phyloP scores from a whole-genome alignment of 2,329 filamentous ascomycete genomes.

The Aspergillus proliferans region DNA sequence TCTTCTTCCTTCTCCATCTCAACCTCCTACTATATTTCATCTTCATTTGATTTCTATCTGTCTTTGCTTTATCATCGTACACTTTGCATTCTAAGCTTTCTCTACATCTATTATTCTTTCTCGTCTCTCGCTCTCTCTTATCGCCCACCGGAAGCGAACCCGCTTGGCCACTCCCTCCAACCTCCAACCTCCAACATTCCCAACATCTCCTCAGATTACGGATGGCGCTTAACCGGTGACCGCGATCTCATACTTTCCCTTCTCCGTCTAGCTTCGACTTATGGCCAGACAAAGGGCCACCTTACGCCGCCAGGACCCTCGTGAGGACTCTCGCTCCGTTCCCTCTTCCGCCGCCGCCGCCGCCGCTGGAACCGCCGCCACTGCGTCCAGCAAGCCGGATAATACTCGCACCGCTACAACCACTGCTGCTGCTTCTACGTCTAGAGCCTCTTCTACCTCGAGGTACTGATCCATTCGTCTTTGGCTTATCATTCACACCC shows the following conservation, averaged over 20 bases:
- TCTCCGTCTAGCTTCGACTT: conserved; percentile 29
- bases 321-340: conserved; percentile 31
- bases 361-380: conserved; percentile 22
- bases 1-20: not conserved
- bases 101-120: not conserved
- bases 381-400: conserved; percentile 9
- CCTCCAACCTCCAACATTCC: conserved; percentile 13
- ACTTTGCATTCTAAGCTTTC: not conserved
- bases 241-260: conserved; percentile 25
- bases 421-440: conserved; percentile 19
- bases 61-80: not conserved
- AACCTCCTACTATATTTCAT: not conserved
- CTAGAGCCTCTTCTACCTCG: conserved; percentile 23
- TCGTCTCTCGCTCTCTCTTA: not conserved
- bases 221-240: conserved; percentile 40
- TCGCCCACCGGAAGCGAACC: not conserved
- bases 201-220: conserved; percentile 19
- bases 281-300: conserved; percentile 44
- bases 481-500: not conserved
- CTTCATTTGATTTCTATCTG: not conserved
- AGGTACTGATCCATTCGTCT: conserved; percentile 27
- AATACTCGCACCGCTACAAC: conserved; percentile 10
- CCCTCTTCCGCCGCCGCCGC: conserved; percentile 19
- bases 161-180: conserved; percentile 11
- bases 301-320: conserved; percentile 38